Base-by-base conservation (phyloP, 345 rosid genomes). In the Eucalyptus sp. region DNA sequence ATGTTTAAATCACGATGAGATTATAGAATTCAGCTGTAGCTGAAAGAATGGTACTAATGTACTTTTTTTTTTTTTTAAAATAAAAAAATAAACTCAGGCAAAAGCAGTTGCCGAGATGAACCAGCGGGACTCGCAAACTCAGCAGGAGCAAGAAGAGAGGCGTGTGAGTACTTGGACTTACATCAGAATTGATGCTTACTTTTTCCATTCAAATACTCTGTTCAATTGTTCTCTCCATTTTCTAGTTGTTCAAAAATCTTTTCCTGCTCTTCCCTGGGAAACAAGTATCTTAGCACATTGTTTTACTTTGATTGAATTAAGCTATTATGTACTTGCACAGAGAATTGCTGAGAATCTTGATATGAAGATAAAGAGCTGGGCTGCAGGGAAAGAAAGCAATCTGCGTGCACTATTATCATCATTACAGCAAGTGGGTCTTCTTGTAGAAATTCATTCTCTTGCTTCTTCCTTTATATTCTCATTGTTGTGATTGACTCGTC, bases 101-200 rank as follows among this genome's bases (percentile, higher is more conserved):
- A 91, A 94, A 93, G 99, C 98, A 88, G 96, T 96, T 86, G 96
- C 97, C 81, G 98, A 97, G 88, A 95, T 96, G 97, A 98, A 96
- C 90, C 96, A 94, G 89, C 99, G 96, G 54, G 99, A 96, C 87
- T 91, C 90, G 90, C 96, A 95, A 92, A 94, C 94, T 89, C 97
- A 91, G 91, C 88, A 92, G 88, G 99, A 97, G 90, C 99, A 98
- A 93, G 98, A 96, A 91, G 99, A 98, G 95, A 95, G 95, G 88
- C 93, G 83, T 90, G 99, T 98, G 92, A 97, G 98, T 91, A 84
- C 50, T 91, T 90, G 56, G n/a, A 50, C 37, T 29, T n/a, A 13
- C 84, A 41, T 41, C 84, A n/a, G 62, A 49, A 68, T 68, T 48
- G 33, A 33, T 49, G 43, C 48, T 86, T 86, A 44, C 50, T 86